Evolutionary conservation across 371 early-diverging fungal genomes (phyloP).

Genomic region (Mucor racemosus): DNA sequence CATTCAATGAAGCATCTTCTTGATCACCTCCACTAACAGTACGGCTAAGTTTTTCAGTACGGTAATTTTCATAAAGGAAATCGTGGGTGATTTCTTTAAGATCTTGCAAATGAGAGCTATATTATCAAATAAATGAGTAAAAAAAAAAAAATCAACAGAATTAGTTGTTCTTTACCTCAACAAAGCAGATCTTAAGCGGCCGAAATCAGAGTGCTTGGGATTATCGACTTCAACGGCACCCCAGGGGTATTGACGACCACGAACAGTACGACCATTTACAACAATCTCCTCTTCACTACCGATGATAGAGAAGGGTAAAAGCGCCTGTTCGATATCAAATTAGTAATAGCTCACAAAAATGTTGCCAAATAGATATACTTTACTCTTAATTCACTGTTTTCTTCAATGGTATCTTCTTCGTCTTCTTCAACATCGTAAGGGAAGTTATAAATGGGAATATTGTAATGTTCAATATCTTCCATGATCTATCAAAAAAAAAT

Average conservation of each 20-base stretch:
- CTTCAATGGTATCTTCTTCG: slow-evolving; percentile 94
- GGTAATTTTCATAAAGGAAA: slow-evolving; percentile 89
- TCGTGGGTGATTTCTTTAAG: slow-evolving; percentile 88
- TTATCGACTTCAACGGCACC: slow-evolving; percentile 96
- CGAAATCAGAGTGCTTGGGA: slow-evolving; percentile 96
- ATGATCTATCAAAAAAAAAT: slow-evolving; percentile 66
- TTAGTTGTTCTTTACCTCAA: slow-evolving; percentile 55
- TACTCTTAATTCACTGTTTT: slow-evolving; percentile 89
- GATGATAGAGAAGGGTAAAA: slow-evolving; percentile 96
- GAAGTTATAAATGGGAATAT: slow-evolving; percentile 90
- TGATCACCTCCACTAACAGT: slow-evolving; percentile 58
- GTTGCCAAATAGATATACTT: slow-evolving; percentile 2
- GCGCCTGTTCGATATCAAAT: slow-evolving; percentile 32
- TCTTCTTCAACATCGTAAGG: slow-evolving; percentile 80
- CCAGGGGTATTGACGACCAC: slow-evolving; percentile 99
- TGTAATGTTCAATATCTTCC: slow-evolving; percentile 92
- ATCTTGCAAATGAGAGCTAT: slow-evolving; percentile 91
- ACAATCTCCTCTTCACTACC: slow-evolving; percentile 94
- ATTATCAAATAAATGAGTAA: neutral
- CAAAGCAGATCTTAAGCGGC: slow-evolving; percentile 90
- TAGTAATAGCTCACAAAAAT: neutral
- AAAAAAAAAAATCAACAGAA: neutral
- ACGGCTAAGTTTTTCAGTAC: slow-evolving; percentile 88
- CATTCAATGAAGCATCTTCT: slow-evolving; percentile 51
- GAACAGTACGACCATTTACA: slow-evolving; percentile 75